Percentiles rank a stretch among this genome's conserved stretches.
phyloP scores from a whole-genome alignment of 352 stramenopile genomes.

The Globisporangium canariense region DNA sequence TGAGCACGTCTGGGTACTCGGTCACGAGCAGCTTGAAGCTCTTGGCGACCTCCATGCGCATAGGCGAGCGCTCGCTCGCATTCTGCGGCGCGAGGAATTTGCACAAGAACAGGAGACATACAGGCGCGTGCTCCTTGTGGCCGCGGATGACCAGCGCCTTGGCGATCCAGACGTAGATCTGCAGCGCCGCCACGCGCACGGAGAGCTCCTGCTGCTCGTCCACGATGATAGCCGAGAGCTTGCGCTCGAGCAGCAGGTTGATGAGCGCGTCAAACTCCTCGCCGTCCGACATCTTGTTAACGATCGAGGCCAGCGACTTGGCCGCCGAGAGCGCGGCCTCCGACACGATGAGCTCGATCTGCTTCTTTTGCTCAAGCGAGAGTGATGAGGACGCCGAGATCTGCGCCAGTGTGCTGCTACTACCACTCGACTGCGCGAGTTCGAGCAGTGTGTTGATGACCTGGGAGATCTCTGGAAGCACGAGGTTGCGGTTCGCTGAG shows the following conservation, averaged over 20 bases:
- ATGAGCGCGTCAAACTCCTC: constrained; percentile 77
- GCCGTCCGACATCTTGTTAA: constrained; percentile 86
- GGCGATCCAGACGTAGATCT: constrained; percentile 83
- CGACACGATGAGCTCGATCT: constrained; percentile 38
- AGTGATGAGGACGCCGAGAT: constrained; percentile 13
- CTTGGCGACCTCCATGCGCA: constrained; percentile 76
- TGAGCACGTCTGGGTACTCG: constrained; percentile 77
- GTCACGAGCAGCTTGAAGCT: constrained; percentile 78
- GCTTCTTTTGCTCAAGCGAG: constrained; percentile 10
- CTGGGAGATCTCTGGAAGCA: constrained; percentile 53
- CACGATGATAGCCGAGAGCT: constrained; percentile 56
- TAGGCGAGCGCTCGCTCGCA: constrained; percentile 25
- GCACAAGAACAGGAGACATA: constrained; percentile 72
- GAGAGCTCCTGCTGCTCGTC: constrained; percentile 31
- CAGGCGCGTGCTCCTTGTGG: constrained; percentile 62
- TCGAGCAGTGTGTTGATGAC: constrained; percentile 78
- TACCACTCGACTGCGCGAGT: constrained; percentile 52
- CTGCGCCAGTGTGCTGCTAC: constrained; percentile 7
- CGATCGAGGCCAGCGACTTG: constrained; percentile 78
- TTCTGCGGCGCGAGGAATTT: constrained; percentile 45
- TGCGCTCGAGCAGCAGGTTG: constrained; percentile 59
- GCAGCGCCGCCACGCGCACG: constrained; percentile 59
- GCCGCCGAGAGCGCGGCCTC: constrained; percentile 61
- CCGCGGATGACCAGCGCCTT: constrained; percentile 81
- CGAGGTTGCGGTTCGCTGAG: constrained; percentile 55